Base-by-base conservation (phyloP, 2,329 filamentous ascomycete genomes). In the Fusarium camptoceras region DNA sequence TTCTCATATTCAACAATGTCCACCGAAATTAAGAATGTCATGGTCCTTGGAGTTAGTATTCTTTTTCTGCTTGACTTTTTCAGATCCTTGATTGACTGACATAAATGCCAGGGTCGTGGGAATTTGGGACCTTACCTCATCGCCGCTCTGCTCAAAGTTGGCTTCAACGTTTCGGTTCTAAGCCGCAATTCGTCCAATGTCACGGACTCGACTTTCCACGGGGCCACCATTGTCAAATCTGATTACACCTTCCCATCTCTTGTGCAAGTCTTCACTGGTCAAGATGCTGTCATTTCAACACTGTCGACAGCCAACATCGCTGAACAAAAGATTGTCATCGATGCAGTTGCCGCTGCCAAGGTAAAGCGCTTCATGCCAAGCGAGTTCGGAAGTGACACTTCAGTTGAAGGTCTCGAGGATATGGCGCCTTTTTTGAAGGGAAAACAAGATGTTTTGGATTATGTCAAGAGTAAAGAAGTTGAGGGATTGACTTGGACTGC, bases 381-480 rank as follows among this genome's bases (percentile, higher is more conserved):
- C 8, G 62, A 65, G 3, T 64, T 64, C 4, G 62, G 62, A 0
- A 51, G 60, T 14, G 62, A 64, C 12, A 64, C 60, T 0, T 64
- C 60, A 0, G 15, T 64, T 0, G 46, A 59, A 0, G 53, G 60
- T 0, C 62, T 64, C 0, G 53, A 64, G 2, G 37, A 25, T 0
- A 64, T 65, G 62, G 62, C 62, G 0, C 60, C 62, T 0, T 64
- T 64, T 9, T 31, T 64, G 3, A 65, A 65, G 2, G 60, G 39
- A 0, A 64, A 65, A 3, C 60, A 59, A 2, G 31, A 51, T 0
- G 9, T 65, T 0, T 65, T 64, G 62, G 51, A 65, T 3, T 42
- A 64, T 16, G 60, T 51, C 1, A 64, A 65, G 31, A 30, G 51
- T 0, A 64, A 64, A 5, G 53, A 59, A 27, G 14, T 0, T 0